Evolutionary conservation across 23 red algal species (phyloP), one percentile per base, ranked within the genome.

Genomic region (Rhodosorus marinus): DNA sequence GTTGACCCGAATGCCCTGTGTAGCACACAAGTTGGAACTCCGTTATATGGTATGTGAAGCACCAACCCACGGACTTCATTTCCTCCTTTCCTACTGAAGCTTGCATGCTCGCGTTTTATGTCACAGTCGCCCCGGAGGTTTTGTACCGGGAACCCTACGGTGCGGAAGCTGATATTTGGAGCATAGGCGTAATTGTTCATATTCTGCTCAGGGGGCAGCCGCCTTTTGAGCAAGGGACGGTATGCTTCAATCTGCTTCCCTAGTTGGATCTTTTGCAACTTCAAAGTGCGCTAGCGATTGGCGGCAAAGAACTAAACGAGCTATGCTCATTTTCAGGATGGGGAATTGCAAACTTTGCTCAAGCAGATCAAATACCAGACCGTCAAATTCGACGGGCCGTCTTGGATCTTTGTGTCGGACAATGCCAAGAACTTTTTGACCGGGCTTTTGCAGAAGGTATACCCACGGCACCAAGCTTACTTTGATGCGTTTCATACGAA

Each of bases 71-170:
- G n/a, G n/a, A n/a, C n/a, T n/a, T n/a, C n/a, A n/a, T n/a, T n/a
- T n/a, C n/a, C n/a, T n/a, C n/a, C n/a, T n/a, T n/a, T n/a, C n/a
- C n/a, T n/a, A n/a, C n/a, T n/a, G n/a, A n/a, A n/a, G n/a, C n/a
- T n/a, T n/a, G n/a, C n/a, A n/a, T n/a, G n/a, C n/a, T n/a, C n/a
- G n/a, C n/a, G n/a, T n/a, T n/a, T n/a, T n/a, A n/a, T n/a, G n/a
- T n/a, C n/a, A n/a, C n/a, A n/a, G n/a, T 61, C 11, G 57, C 57
- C 2, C 57, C 57, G 46, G 57, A 61, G 43, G 43, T 61, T 14
- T 38, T 61, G 35, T 61, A 33, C 26, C 27, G 46, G 11, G 9
- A 8, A 14, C 57, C 57, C n/a, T 61, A 61, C 43, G 46, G 33
- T 1, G n/a, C 35, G 7, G 46, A 61, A 49, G 57, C 46, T n/a